phyloP scores from a whole-genome alignment of 805 yeast species.

The Metschnikowia aberdeeniae region DNA sequence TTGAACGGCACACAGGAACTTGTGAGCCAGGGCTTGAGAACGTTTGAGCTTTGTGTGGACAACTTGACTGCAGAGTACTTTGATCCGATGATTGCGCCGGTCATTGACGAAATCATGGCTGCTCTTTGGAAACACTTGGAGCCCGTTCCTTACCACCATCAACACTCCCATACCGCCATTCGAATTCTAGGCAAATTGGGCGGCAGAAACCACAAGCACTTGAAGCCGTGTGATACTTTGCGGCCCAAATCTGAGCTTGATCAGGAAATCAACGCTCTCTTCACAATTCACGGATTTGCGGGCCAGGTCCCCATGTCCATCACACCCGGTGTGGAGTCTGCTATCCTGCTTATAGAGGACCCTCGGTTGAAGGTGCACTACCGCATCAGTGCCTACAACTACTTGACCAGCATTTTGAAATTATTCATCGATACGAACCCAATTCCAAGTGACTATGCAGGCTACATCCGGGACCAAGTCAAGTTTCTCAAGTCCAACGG shows the following conservation, averaged over 20 bases:
- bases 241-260: slow-evolving; percentile 51
- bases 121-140: slow-evolving; percentile 87
- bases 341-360: slow-evolving; percentile 71
- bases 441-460: slow-evolving; percentile 41
- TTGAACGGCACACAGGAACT: slow-evolving; percentile 86
- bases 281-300: slow-evolving; percentile 66
- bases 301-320: slow-evolving; percentile 63
- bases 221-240: slow-evolving; percentile 71
- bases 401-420: slow-evolving; percentile 61
- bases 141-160: slow-evolving; percentile 93
- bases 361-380: slow-evolving; percentile 59
- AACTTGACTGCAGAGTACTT: slow-evolving; percentile 94
- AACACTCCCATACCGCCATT: slow-evolving; percentile 91
- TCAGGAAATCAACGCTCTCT: slow-evolving; percentile 65
- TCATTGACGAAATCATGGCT: slow-evolving; percentile 87
- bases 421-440: slow-evolving; percentile 59
- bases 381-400: slow-evolving; percentile 72
- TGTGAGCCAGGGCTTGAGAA: slow-evolving; percentile 90
- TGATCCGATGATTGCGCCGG: slow-evolving; percentile 96
- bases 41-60: slow-evolving; percentile 93
- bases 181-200: slow-evolving; percentile 93
- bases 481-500: slow-evolving; percentile 37
- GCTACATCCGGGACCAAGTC: slow-evolving; percentile 48
- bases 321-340: slow-evolving; percentile 79
- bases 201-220: slow-evolving; percentile 86